Conservation (phyloP, 345 rosid species). For the Brassica juncea region DNA sequence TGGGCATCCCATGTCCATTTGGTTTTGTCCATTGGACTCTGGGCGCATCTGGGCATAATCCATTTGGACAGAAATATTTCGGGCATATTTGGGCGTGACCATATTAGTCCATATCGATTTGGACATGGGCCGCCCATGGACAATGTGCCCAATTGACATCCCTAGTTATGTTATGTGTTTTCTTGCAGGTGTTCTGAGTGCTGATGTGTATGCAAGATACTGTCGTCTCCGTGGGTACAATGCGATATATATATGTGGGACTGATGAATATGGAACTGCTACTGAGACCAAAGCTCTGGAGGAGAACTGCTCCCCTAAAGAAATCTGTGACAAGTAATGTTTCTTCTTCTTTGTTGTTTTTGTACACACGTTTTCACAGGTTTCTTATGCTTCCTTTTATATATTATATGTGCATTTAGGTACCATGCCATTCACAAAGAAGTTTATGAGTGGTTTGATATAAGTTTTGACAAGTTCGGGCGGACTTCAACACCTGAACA, state of each 20-base stretch:
- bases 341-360: background rate
- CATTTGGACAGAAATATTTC: too few relatives aligned
- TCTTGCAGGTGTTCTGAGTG: conserved; percentile 72
- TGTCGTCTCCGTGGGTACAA: conserved; percentile 91
- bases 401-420: conserved; percentile 43
- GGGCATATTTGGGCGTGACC: too few relatives aligned
- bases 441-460: conserved; percentile 90
- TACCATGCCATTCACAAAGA: conserved; percentile 83
- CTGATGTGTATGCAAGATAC: conserved; percentile 86
- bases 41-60: too few relatives aligned
- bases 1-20: too few relatives aligned
- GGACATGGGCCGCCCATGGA: too few relatives aligned
- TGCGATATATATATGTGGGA: conserved; percentile 77
- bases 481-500: conserved; percentile 86
- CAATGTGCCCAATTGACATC: too few relatives aligned
- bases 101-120: too few relatives aligned
- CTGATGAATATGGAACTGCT: conserved; percentile 96
- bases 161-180: background rate
- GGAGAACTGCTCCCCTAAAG: conserved; percentile 74
- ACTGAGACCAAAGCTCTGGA: conserved; percentile 97
- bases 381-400: background rate
- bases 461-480: conserved; percentile 91
- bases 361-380: background rate
- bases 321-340: conserved; percentile 86
- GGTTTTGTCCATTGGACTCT: too few relatives aligned